Percentiles rank a stretch among this genome's conserved stretches.
Conservation (phyloP, 1,139 yeast species). For the Pneumocystis carinii region DNA sequence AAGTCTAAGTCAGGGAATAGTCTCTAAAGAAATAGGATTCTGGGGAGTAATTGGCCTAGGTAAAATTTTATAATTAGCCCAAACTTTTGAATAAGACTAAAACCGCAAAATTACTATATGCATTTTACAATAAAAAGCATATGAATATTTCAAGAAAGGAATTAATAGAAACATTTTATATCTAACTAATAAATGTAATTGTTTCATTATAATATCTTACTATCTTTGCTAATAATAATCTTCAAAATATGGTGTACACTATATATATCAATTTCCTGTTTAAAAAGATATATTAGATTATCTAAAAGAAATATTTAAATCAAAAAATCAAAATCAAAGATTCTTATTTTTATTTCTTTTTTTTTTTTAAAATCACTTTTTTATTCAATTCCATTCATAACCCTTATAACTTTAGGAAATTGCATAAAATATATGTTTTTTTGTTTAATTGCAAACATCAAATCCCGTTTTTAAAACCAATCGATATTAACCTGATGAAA, state of each 20-base stretch:
- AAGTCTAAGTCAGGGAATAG: neutral
- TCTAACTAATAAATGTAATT: neutral
- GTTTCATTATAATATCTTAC: neutral
- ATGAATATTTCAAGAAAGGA: neutral
- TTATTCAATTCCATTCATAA: too few relatives aligned
- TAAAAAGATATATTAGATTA: too few relatives aligned
- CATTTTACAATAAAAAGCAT: neutral
- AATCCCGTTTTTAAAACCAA: neutral
- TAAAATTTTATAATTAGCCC: neutral
- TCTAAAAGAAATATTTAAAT: too few relatives aligned
- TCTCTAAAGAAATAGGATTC: neutral
- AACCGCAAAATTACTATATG: neutral
- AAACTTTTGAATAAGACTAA: neutral
- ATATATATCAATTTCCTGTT: too few relatives aligned
- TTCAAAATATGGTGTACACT: too few relatives aligned
- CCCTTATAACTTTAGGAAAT: too few relatives aligned
- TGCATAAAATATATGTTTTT: too few relatives aligned
- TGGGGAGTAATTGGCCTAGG: constrained; percentile 1
- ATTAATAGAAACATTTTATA: neutral
- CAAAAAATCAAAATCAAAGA: too few relatives aligned
- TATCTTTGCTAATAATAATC: neutral
- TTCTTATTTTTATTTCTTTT: too few relatives aligned
- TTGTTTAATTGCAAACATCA: too few relatives aligned
- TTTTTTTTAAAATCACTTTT: too few relatives aligned
- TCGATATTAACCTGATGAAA: neutral